Conservation (phyloP, 768 basidiomycete species). For the Xerocomus brunneocitrinus region DNA sequence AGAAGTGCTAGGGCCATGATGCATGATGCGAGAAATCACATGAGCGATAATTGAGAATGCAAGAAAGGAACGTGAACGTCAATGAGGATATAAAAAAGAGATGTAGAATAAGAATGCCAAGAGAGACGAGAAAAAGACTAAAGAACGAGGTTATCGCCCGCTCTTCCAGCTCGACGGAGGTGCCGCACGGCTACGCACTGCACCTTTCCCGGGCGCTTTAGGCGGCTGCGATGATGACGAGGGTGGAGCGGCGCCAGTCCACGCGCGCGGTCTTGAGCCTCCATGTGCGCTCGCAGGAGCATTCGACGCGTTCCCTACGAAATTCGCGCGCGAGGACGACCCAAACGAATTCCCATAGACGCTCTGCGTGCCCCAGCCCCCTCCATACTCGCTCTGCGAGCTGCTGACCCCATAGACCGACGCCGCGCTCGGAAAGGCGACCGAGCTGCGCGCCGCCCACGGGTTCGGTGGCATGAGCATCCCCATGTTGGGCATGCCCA, state of each 20-base stretch:
- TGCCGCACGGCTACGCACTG: slow-evolving; percentile 31
- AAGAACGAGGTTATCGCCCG: slow-evolving; percentile 9
- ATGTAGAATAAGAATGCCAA: slow-evolving; percentile 2
- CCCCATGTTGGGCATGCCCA: slow-evolving; percentile 35
- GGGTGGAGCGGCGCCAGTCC: slow-evolving; percentile 26
- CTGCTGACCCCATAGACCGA: slow-evolving; percentile 56
- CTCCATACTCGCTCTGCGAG: slow-evolving; percentile 64
- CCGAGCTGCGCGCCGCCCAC: slow-evolving; percentile 40
- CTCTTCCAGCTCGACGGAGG: slow-evolving; percentile 65
- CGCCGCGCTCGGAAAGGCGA: slow-evolving; percentile 44
- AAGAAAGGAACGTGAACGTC: not conserved
- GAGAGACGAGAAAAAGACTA: not conserved
- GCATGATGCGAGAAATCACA: not conserved
- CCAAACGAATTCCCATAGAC: slow-evolving; percentile 68
- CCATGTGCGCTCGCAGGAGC: slow-evolving; percentile 20
- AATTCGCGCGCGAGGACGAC: slow-evolving; percentile 15
- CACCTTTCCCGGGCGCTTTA: slow-evolving; percentile 14
- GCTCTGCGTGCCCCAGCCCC: slow-evolving; percentile 55
- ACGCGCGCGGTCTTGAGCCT: slow-evolving; percentile 30
- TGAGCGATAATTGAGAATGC: not conserved
- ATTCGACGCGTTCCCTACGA: slow-evolving; percentile 1
- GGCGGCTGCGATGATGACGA: slow-evolving; percentile 8
- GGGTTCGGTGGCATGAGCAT: slow-evolving; percentile 35
- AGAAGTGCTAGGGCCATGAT: not conserved
- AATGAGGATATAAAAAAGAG: slow-evolving; percentile 11